Conservation (phyloP, 495 filamentous ascomycete species). For the Hyaloscypha variabilis region DNA sequence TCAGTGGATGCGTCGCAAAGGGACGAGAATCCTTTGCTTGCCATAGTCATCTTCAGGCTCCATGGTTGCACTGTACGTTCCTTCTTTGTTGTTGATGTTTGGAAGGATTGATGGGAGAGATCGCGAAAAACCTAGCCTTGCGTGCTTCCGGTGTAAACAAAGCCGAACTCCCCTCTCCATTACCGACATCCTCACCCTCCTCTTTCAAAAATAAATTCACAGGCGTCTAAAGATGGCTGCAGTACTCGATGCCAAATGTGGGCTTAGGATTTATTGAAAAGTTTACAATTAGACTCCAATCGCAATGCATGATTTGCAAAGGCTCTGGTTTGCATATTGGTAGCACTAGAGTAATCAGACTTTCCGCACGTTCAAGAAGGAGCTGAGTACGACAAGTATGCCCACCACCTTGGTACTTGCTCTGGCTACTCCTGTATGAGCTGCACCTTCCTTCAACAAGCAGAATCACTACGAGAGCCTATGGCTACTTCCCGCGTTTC, state of each 20-base stretch:
- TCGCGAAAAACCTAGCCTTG: background rate
- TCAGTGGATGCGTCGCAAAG: background rate
- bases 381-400: too few species aligned
- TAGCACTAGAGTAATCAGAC: too few species aligned
- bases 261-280: too few species aligned
- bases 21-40: background rate
- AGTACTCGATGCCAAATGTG: too few species aligned
- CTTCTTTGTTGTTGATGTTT: background rate
- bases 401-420: too few species aligned
- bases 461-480: background rate
- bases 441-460: background rate
- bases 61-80: background rate
- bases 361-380: too few species aligned
- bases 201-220: background rate
- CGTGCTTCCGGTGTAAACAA: background rate
- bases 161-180: background rate
- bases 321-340: too few species aligned
- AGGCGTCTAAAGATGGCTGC: background rate
- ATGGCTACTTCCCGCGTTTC: background rate
- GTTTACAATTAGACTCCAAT: too few species aligned
- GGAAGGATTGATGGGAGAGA: background rate
- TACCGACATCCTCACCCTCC: background rate
- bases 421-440: background rate
- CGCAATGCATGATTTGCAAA: too few species aligned
- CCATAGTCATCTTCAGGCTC: background rate